Base-by-base conservation (phyloP, 2,329 filamentous ascomycete genomes). In the Botrytis paeoniae region DNA sequence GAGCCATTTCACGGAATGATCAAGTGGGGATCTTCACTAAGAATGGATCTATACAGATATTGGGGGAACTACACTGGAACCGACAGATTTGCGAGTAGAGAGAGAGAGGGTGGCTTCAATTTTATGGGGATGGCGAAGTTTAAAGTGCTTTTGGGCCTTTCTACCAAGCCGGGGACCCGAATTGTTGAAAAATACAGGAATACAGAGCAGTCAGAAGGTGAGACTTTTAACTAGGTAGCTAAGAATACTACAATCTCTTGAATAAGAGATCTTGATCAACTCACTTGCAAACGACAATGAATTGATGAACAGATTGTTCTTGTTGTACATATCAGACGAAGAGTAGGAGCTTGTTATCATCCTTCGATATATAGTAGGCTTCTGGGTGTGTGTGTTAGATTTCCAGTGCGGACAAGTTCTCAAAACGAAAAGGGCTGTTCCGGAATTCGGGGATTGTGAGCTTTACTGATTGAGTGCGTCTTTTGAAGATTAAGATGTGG, bases 101-200 rank as follows among this genome's bases (percentile, higher is more conserved):
- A 29, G 10, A n/a, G 48, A 29, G n/a, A 25, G 3, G 0, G 3
- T 0, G 7, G 7, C 3, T 4, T 6, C 5, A 8, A 8, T 29
- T 4, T 0, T 8, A 57, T 29, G 14, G n/a, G 16, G 3, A 57
- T 3, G 9, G 14, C 14, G 7, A 18, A 32, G 12, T 5, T 18
- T 45, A 8, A 54, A 14, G 51, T 9, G 14, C 0, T 57, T 18
- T 57, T 2, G n/a, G 51, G 6, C 7, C 7, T 57, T 6, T 29
- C 3, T 57, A 29, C n/a, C 3, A 29, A 57, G 51, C 4, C 3
- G 29, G 32, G 32, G 32, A 35, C 3, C 14, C 3, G 25, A 7
- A 54, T 6, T 29, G 6, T 29, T 29, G n/a, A 8, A 0, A 3
- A 29, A 29, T 18, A 9, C 1, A 57, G 5, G 9, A 29, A 57